phyloP scores from a whole-genome alignment of 306 rosid genomes.

The Ziziphus jujuba region DNA sequence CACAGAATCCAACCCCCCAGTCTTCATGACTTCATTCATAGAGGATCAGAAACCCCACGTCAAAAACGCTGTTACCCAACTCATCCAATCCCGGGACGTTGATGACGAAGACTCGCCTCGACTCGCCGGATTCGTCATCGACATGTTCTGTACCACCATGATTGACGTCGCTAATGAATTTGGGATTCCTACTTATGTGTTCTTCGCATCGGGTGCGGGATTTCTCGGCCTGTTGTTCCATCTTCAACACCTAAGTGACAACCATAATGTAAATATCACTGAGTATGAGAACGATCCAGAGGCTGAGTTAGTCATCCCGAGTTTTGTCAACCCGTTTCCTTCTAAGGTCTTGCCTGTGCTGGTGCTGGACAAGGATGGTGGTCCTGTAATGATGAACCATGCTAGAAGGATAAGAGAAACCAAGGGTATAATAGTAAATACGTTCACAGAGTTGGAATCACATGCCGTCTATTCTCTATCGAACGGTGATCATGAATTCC shows the following conservation, averaged over 20 bases:
- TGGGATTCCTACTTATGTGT: constrained; percentile 45
- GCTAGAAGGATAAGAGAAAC: constrained; percentile 14
- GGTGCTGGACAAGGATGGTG: neutral
- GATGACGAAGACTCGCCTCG: neutral
- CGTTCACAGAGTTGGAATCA: constrained; percentile 47
- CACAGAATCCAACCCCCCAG: neutral
- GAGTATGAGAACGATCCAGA: neutral
- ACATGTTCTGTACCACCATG: constrained; percentile 57
- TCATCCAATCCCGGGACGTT: neutral
- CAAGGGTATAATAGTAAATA: constrained; percentile 50
- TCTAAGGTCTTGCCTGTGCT: constrained; percentile 3
- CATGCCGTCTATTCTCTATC: constrained; percentile 28
- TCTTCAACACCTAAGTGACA: constrained; percentile 15
- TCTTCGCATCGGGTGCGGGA: constrained; percentile 24
- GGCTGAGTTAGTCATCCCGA: neutral
- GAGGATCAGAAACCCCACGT: constrained; percentile 9
- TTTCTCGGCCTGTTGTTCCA: constrained; percentile 15
- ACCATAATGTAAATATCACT: neutral
- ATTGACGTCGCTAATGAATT: constrained; percentile 52
- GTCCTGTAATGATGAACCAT: neutral
- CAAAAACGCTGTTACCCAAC: neutral
- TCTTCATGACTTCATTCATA: neutral
- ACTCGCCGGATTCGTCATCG: constrained; percentile 36
- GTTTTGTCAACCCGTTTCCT: constrained; percentile 25
- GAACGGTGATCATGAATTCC: neutral